Evolutionary conservation across 108 stramenopile species (phyloP), one percentile per base, ranked within the genome.

Genomic region (Cafeteria roenbergensis): DNA sequence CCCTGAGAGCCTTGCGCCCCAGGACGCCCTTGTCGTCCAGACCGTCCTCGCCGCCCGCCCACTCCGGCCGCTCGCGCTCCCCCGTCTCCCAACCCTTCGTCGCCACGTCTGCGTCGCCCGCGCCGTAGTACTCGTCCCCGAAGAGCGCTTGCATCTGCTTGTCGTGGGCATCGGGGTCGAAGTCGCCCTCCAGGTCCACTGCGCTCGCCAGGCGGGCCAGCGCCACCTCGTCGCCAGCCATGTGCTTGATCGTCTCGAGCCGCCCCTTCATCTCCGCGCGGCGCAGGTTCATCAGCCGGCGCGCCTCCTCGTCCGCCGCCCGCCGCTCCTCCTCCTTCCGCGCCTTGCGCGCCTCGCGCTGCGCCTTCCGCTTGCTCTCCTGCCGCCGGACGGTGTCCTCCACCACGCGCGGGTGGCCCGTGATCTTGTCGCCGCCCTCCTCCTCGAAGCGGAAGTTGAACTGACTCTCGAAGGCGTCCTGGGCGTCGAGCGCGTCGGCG

Each of bases 371-470:
- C n/a, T 81, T 76, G 52, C 92, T 91, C 38, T 99, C 97, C 64
- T 81, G 82, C 22, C 95, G 84, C 29, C 97, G 82, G 36, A 97
- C 50, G 20, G 88, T 81, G 63, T 86, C 80, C 22, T 60, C 35
- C 14, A 25, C 1, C 57, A 28, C 48, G 33, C 68, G 27, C 82
- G 76, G 0, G 76, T 77, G 33, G 75, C 74, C 24, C 78, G 63
- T 32, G 37, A 80, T 71, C 20, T 83, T 74, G 12, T 72, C 65
- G 55, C 71, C 75, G 24, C 78, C 76, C 26, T 86, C 88, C 80
- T 99, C 90, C 78, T 99, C 98, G 74, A 95, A 96, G 27, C 98
- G 87, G 70, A 99, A 97, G 69, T 99, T 99, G 85, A 94, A 97
- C 69, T 91, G 86, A 63, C 86, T 82, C 83, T 99, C 98, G 76